Conservation (phyloP, 495 filamentous ascomycete species). For the Neurospora sp. region DNA sequence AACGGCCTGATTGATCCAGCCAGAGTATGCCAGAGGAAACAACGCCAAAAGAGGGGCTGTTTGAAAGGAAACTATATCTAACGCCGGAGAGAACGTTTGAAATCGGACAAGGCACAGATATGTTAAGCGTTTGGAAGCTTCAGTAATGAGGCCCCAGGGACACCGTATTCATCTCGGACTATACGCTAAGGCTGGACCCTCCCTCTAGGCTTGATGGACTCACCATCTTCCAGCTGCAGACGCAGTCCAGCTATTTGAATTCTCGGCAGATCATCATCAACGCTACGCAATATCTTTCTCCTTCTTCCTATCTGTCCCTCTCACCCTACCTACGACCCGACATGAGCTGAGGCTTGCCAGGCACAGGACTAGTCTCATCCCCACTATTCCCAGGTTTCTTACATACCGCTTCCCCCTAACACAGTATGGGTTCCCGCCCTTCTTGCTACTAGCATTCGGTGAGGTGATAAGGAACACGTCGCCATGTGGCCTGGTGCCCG, state of each 20-base stretch:
- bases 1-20: constrained; percentile 48
- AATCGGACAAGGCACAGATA: constrained; percentile 25
- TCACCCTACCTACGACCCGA: too few relatives aligned
- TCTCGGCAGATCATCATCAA: too few relatives aligned
- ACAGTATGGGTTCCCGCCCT: background rate
- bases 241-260: too few relatives aligned
- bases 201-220: background rate
- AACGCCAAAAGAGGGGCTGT: constrained; percentile 25
- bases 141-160: background rate
- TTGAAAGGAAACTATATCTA: constrained; percentile 52
- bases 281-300: too few relatives aligned
- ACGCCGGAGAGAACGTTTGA: constrained; percentile 55
- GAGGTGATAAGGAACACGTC: background rate
- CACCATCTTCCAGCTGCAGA: background rate
- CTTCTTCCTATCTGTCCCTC: too few relatives aligned
- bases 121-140: constrained; percentile 15
- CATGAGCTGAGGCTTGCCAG: background rate
- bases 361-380: background rate
- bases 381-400: background rate
- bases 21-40: background rate
- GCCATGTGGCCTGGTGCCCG: background rate
- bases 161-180: background rate
- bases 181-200: background rate
- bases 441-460: background rate
- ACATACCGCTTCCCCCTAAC: background rate